Evolutionary conservation across 2,329 filamentous ascomycete species (phyloP).

Genomic region (Magnaporthiopsis incrustans): DNA sequence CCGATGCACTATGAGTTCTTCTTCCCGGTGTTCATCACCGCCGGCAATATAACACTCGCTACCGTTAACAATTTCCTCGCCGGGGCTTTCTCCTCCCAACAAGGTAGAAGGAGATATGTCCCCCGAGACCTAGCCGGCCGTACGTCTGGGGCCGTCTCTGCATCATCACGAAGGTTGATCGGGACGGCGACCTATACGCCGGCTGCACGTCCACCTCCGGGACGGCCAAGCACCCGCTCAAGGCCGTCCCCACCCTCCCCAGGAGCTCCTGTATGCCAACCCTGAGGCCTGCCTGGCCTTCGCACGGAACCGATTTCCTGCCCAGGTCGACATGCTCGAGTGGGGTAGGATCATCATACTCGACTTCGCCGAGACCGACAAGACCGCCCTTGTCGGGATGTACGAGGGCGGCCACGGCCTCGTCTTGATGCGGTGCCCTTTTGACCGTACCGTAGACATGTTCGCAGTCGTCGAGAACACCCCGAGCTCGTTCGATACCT

Average conservation of each 20-base stretch:
- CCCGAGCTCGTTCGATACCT: no score
- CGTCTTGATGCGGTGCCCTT: background rate
- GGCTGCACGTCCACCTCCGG: background rate
- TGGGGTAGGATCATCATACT: background rate
- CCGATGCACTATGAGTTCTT: background rate
- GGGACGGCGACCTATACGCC: background rate
- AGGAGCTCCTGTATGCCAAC: background rate
- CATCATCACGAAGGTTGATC: background rate
- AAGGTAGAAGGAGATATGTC: background rate
- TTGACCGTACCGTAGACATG: background rate
- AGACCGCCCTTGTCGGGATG: background rate
- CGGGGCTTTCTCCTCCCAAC: background rate
- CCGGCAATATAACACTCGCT: background rate
- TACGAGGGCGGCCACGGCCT: background rate
- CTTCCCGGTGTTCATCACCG: constrained; percentile 1
- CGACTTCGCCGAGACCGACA: background rate
- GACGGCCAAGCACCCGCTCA: background rate
- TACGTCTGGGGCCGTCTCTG: background rate
- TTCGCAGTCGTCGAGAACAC: background rate
- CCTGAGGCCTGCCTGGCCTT: background rate
- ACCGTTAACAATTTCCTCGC: background rate
- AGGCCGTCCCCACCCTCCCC: background rate
- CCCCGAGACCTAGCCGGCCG: no score
- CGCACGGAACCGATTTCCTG: background rate
- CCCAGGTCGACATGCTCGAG: background rate